These are phyloP conservation scores for Crithidia acanthocephali DNA, from an alignment of 208 protist species.

Conservation along the genomic window DNA sequence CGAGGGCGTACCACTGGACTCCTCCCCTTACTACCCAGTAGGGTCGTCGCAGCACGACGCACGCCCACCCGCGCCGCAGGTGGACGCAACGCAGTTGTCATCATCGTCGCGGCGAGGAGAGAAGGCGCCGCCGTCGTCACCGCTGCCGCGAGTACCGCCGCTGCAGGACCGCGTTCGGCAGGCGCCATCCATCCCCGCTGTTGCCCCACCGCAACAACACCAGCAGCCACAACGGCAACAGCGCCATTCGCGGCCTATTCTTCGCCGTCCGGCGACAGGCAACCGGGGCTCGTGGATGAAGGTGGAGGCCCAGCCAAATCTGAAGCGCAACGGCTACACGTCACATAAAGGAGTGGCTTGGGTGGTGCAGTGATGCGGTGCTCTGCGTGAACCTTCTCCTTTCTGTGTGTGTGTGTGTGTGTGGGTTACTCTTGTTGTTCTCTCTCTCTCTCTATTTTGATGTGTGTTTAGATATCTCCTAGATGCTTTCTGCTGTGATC, in stretches of 20 bases:
- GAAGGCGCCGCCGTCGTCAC: background rate
- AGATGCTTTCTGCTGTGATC: background rate
- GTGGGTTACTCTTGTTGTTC: background rate
- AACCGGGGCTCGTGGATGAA: slow-evolving; percentile 2
- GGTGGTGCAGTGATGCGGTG: slow-evolving; percentile 43
- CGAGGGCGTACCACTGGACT: background rate
- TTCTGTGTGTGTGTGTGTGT: background rate
- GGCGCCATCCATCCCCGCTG: background rate
- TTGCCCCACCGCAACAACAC: background rate
- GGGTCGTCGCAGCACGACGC: background rate
- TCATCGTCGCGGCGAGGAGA: background rate
- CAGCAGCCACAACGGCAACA: background rate
- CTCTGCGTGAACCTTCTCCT: background rate
- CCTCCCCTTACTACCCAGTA: background rate
- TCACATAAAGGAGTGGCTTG: slow-evolving; percentile 52
- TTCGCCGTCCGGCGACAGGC: slow-evolving; percentile 10
- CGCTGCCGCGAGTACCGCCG: slow-evolving; percentile 5
- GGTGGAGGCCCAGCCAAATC: slow-evolving; percentile 42
- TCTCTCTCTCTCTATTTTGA: background rate
- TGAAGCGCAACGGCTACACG: slow-evolving; percentile 26
- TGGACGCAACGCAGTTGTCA: background rate
- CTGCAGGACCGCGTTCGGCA: background rate
- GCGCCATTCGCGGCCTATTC: background rate
- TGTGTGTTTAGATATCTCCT: background rate
- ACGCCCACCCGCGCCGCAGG: background rate